Conservation (phyloP, 129 eudicot genomes). For the Arctium lappa region DNA sequence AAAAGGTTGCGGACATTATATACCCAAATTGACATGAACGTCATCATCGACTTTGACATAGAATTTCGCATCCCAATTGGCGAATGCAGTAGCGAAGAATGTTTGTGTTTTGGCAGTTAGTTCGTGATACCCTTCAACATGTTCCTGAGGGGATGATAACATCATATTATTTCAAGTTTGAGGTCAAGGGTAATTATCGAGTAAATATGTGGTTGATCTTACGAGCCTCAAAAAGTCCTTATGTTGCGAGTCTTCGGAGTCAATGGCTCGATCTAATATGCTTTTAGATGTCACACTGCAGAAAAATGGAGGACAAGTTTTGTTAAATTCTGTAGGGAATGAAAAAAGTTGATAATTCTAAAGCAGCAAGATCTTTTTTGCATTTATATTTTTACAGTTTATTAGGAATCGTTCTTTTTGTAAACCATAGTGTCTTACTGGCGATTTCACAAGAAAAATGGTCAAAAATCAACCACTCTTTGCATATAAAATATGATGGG, state of each 20-base stretch:
- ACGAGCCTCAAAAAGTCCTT: slow-evolving; percentile 68
- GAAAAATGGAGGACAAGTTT: slow-evolving; percentile 1
- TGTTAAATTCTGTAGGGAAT: neutral
- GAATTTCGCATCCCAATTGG: slow-evolving; percentile 73
- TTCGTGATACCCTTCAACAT: slow-evolving; percentile 78
- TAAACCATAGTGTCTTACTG: neutral
- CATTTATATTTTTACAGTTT: neutral
- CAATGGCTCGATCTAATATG: slow-evolving; percentile 73
- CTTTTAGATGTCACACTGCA: slow-evolving; percentile 68
- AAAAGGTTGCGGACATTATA: neutral
- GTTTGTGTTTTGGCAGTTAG: slow-evolving; percentile 67
- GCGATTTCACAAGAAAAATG: neutral
- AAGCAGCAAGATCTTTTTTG: neutral
- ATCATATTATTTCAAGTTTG: neutral
- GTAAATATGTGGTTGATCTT: slow-evolving; percentile 14
- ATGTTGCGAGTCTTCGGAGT: slow-evolving; percentile 60
- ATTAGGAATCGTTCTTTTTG: neutral
- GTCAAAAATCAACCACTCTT: neutral
- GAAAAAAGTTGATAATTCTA: neutral
- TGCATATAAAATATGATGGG: neutral
- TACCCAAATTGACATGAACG: slow-evolving; percentile 66
- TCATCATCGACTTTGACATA: slow-evolving; percentile 78
- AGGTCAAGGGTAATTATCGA: slow-evolving; percentile 10
- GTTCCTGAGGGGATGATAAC: slow-evolving; percentile 37
- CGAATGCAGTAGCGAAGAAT: slow-evolving; percentile 60